Evolutionary conservation across 257 asterid species (phyloP).

Genomic region (Primulina tabacum): DNA sequence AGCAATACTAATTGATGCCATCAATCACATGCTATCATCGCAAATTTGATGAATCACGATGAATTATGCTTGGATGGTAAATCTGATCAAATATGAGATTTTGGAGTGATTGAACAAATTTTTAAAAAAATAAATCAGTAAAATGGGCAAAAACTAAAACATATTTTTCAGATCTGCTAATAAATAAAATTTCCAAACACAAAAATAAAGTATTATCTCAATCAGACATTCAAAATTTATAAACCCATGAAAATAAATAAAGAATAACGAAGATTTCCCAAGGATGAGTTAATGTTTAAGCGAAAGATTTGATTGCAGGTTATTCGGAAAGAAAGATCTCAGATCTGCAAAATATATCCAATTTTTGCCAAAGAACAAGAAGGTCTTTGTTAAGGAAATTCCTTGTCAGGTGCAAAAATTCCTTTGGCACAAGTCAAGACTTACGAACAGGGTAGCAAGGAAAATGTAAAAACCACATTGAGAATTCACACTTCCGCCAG

Average conservation of each 20-base stretch:
- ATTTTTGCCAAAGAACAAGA: no score
- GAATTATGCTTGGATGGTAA: no score
- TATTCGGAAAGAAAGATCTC: background rate
- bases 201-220: background rate
- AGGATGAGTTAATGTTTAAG: background rate
- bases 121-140: no score
- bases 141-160: no score
- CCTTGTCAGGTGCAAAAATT: background rate
- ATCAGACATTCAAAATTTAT: background rate
- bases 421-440: background rate
- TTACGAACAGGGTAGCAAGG: background rate
- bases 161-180: background rate
- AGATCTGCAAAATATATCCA: background rate
- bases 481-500: background rate
- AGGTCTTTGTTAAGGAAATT: background rate
- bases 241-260: background rate
- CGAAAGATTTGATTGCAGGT: background rate
- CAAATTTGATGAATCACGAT: no score
- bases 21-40: background rate
- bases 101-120: background rate
- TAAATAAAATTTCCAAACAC: background rate
- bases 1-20: background rate
- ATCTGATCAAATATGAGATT: background rate
- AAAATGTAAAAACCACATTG: no score
- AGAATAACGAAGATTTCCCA: background rate